Conservation (phyloP, 768 basidiomycete genomes). For the Leucogyrophana mollusca region DNA sequence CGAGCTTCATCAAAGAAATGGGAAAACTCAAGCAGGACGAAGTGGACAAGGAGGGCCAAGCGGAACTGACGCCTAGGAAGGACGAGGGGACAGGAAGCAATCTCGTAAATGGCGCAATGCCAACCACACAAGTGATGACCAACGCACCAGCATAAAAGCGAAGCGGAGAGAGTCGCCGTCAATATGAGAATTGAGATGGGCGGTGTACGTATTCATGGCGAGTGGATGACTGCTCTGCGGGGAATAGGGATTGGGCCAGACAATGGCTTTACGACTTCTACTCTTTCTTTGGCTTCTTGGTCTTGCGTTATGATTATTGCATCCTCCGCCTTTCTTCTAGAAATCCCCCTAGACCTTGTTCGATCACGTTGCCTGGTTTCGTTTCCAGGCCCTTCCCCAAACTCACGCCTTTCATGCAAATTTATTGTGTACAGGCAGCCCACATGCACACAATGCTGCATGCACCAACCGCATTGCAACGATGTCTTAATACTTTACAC, state of each 20-base stretch:
- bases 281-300: slow-evolving; percentile 18
- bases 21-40: slow-evolving; percentile 50
- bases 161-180: background rate
- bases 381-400: too few species aligned
- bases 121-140: slow-evolving; percentile 31
- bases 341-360: too few species aligned
- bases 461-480: too few species aligned
- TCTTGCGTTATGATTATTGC: slow-evolving; percentile 39
- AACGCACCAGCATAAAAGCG: slow-evolving; percentile 30
- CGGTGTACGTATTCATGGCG: too few species aligned
- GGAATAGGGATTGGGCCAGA: slow-evolving; percentile 25
- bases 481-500: too few species aligned
- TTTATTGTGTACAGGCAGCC: too few species aligned
- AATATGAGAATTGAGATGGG: too few species aligned
- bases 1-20: slow-evolving; percentile 87
- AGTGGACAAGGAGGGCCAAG: slow-evolving; percentile 31
- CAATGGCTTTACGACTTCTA: slow-evolving; percentile 21
- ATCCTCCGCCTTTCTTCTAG: too few species aligned
- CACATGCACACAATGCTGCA: too few species aligned
- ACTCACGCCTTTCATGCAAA: too few species aligned
- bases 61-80: slow-evolving; percentile 32
- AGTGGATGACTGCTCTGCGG: background rate
- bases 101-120: slow-evolving; percentile 38
- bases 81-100: slow-evolving; percentile 36
- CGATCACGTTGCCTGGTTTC: too few species aligned